Percentiles rank a stretch among this genome's conserved stretches.
phyloP scores from a whole-genome alignment of 2,329 filamentous ascomycete genomes.

The Boeremia exigua region DNA sequence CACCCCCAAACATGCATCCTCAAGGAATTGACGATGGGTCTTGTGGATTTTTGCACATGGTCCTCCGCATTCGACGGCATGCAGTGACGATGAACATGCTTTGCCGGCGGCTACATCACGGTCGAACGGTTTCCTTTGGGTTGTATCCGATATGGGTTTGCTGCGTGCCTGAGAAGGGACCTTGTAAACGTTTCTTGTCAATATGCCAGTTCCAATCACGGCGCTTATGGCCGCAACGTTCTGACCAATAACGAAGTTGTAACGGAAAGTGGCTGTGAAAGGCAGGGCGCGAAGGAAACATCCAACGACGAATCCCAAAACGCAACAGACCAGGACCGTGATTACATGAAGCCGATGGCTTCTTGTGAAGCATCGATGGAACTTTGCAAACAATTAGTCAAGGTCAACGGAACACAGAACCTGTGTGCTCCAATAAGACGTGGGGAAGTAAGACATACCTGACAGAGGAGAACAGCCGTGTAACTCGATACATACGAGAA shows the following conservation, averaged over 20 bases:
- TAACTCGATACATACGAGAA: neutral
- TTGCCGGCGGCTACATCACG: neutral
- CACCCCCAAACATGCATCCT: neutral
- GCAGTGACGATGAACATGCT: neutral
- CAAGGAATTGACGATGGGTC: neutral
- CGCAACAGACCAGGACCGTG: neutral
- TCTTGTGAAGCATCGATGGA: neutral
- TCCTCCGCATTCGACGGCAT: neutral
- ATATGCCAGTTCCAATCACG: neutral
- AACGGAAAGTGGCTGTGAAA: neutral
- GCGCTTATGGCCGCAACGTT: neutral
- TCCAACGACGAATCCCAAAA: neutral
- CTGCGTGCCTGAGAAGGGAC: neutral
- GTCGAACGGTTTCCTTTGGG: neutral
- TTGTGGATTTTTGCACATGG: neutral
- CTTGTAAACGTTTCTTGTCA: neutral
- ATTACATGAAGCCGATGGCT: neutral
- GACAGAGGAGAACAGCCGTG: neutral
- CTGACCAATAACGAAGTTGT: neutral
- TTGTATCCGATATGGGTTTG: neutral
- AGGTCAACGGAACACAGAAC: neutral
- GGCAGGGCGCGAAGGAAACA: neutral
- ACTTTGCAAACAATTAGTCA: neutral
- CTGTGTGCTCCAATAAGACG: too few relatives aligned
- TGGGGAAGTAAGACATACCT: neutral